Percentiles rank a stretch among this genome's conserved stretches.
Conservation (phyloP, 2,329 filamentous ascomycete species). For the Phaeosphaeriaceae sp. region DNA sequence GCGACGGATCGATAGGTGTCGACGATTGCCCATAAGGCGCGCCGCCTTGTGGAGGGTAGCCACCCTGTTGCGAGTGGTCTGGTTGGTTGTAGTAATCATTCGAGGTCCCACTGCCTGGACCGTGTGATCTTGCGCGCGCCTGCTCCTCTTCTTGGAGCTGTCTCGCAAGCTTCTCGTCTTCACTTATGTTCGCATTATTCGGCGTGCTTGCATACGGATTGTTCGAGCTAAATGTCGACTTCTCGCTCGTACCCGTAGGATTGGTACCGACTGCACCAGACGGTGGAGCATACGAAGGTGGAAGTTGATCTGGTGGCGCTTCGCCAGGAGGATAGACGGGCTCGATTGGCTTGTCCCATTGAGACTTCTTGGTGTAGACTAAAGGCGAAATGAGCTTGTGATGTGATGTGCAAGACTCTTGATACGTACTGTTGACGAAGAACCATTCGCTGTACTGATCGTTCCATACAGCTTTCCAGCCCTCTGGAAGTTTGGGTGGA, state of each 20-base stretch:
- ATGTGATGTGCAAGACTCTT: background rate
- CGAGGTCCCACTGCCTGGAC: constrained; percentile 49
- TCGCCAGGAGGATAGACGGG: constrained; percentile 64
- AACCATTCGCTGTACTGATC: constrained; percentile 90
- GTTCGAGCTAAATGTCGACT: constrained; percentile 61
- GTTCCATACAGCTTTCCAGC: constrained; percentile 87
- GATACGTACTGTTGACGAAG: constrained; percentile 73
- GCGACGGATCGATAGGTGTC: constrained; percentile 7
- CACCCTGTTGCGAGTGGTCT: constrained; percentile 12
- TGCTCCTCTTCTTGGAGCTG: constrained; percentile 86
- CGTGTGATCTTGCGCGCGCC: constrained; percentile 56
- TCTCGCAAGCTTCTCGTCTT: constrained; percentile 77
- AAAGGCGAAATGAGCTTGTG: background rate
- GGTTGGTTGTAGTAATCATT: constrained; percentile 55
- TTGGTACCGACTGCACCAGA: constrained; percentile 42
- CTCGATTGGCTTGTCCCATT: constrained; percentile 84
- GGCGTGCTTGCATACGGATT: constrained; percentile 80
- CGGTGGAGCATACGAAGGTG: constrained; percentile 69
- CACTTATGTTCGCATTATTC: constrained; percentile 52
- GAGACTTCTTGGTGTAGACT: constrained; percentile 80
- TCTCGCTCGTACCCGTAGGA: constrained; percentile 50
- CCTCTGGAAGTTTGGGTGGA: constrained; percentile 71
- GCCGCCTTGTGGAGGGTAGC: constrained; percentile 36
- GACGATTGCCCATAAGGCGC: constrained; percentile 17
- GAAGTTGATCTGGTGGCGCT: constrained; percentile 64